phyloP scores from a whole-genome alignment of 2,329 filamentous ascomycete genomes.

The Neonectria hederae region DNA sequence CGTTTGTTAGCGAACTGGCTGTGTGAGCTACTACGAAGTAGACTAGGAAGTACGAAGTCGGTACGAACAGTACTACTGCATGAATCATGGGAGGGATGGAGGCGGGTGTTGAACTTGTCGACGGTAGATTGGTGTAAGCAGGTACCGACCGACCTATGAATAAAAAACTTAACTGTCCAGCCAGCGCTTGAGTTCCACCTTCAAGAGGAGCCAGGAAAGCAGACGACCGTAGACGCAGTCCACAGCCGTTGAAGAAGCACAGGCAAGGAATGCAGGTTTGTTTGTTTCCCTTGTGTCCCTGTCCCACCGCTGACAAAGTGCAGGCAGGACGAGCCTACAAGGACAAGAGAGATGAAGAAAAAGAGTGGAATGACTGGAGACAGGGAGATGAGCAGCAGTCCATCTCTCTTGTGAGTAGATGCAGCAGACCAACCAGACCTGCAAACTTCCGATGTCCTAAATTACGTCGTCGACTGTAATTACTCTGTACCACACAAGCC shows the following conservation, averaged over 20 bases:
- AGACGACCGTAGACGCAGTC: background rate
- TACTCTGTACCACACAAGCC: conserved; percentile 18
- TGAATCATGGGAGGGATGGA: background rate
- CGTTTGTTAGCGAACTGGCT: background rate
- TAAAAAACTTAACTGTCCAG: too few relatives aligned
- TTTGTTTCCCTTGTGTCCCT: conserved; percentile 15
- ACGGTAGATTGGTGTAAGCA: background rate
- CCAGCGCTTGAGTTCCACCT: too few relatives aligned
- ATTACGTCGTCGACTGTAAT: conserved; percentile 13
- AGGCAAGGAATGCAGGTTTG: background rate
- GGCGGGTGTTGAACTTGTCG: background rate
- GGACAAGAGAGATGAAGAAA: conserved; percentile 23
- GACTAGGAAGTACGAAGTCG: background rate
- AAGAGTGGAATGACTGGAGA: conserved; percentile 25
- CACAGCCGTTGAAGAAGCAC: background rate
- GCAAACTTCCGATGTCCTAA: conserved; percentile 13
- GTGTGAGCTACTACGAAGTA: background rate
- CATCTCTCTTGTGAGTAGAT: conserved; percentile 16
- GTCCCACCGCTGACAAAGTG: conserved; percentile 14
- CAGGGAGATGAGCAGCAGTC: conserved; percentile 23
- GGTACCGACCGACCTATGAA: too few relatives aligned
- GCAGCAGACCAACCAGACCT: conserved; percentile 14
- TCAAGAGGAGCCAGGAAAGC: background rate
- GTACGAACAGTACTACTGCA: background rate
- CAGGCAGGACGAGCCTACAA: background rate